phyloP scores from a whole-genome alignment of 1,284 basidiomycete species.

The Fomitopsis pinicola region DNA sequence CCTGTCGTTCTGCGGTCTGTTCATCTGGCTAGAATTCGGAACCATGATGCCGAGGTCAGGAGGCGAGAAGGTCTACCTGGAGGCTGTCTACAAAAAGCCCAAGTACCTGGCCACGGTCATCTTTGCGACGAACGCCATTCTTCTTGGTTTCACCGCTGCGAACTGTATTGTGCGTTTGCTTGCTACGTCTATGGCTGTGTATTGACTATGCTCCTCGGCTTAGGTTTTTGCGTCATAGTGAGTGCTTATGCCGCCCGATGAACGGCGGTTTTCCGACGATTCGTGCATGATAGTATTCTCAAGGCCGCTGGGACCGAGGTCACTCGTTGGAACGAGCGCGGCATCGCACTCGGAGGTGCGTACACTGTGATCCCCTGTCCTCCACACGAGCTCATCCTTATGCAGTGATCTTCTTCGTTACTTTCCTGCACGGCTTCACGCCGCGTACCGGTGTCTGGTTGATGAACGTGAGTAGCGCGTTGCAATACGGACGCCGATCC shows the following conservation, averaged over 20 bases:
- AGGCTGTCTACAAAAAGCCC: slow-evolving; percentile 63
- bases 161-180: slow-evolving; percentile 45
- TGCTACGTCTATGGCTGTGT: background rate
- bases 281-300: slow-evolving; percentile 36
- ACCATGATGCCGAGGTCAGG: slow-evolving; percentile 51
- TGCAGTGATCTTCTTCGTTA: slow-evolving; percentile 21
- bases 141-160: slow-evolving; percentile 55
- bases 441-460: slow-evolving; percentile 22
- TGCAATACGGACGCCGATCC: background rate
- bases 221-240: slow-evolving; percentile 13
- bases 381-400: background rate
- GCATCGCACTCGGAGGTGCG: slow-evolving; percentile 52
- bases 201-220: background rate
- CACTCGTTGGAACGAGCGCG: slow-evolving; percentile 46
- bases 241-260: background rate
- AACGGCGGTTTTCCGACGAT: background rate
- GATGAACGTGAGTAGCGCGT: slow-evolving; percentile 24
- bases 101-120: slow-evolving; percentile 56
- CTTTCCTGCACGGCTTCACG: slow-evolving; percentile 19
- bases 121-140: slow-evolving; percentile 55
- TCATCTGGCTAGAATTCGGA: slow-evolving; percentile 71
- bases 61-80: slow-evolving; percentile 76
- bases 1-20: slow-evolving; percentile 57
- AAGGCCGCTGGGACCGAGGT: slow-evolving; percentile 37
- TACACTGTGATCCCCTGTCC: background rate